Percentiles rank a stretch among this genome's conserved stretches.
Conservation (phyloP, 2,329 filamentous ascomycete species). For the Curvularia sp. region DNA sequence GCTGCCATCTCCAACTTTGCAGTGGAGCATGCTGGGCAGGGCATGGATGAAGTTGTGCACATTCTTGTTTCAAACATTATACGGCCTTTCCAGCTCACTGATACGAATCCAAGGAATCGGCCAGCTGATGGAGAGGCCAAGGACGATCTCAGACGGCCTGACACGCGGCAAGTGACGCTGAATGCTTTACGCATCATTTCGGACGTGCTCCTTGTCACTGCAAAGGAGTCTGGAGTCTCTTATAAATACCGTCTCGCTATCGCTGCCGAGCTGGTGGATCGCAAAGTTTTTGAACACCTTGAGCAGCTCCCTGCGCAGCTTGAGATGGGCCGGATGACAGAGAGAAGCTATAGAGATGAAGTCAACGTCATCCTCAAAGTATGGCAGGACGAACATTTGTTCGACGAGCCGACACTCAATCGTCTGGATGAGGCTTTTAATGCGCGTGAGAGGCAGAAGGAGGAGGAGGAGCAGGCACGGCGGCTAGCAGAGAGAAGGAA, state of each 20-base stretch:
- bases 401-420: constrained; percentile 39
- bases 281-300: constrained; percentile 76
- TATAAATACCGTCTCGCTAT: constrained; percentile 88
- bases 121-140: constrained; percentile 28
- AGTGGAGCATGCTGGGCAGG: constrained; percentile 82
- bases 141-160: constrained; percentile 32
- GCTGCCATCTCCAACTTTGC: constrained; percentile 87
- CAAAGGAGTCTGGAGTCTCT: constrained; percentile 36
- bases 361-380: constrained; percentile 45
- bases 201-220: constrained; percentile 76
- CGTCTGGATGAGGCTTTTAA: constrained; percentile 43
- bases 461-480: constrained; percentile 69
- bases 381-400: constrained; percentile 46
- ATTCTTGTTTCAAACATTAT: constrained; percentile 84
- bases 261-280: constrained; percentile 72
- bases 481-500: constrained; percentile 62
- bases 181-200: constrained; percentile 77
- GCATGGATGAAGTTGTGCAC: constrained; percentile 89
- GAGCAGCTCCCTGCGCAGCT: constrained; percentile 75
- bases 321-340: constrained; percentile 80
- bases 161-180: constrained; percentile 42
- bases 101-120: constrained; percentile 67
- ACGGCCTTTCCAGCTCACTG: constrained; percentile 75
- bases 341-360: constrained; percentile 59
- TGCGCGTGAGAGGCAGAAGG: constrained; percentile 50